phyloP scores from a whole-genome alignment of 108 stramenopile species.

The Ochromonas danica region DNA sequence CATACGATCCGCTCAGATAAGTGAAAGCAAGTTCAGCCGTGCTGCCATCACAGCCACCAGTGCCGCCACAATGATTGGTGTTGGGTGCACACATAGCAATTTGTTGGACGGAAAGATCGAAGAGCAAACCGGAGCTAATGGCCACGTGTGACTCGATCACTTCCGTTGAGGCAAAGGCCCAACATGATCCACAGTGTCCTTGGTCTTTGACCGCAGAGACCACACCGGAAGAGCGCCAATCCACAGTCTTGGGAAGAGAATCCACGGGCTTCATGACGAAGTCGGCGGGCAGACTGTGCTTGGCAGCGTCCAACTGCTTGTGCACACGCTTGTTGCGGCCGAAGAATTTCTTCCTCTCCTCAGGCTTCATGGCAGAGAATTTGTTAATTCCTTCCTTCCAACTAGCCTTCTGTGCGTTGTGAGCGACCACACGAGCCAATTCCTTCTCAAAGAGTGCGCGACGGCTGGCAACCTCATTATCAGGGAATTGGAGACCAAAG shows the following conservation, averaged over 20 bases:
- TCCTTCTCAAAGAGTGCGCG: conserved; percentile 33
- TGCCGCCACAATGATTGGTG: conserved; percentile 75
- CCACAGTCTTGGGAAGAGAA: conserved; percentile 63
- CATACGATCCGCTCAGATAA: conserved; percentile 50
- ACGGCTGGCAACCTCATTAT: not conserved
- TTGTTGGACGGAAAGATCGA: conserved; percentile 65
- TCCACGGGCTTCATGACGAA: not conserved
- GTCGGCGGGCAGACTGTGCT: not conserved
- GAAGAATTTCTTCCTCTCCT: conserved; percentile 12
- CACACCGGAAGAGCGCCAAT: conserved; percentile 70
- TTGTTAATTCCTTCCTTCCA: conserved; percentile 29
- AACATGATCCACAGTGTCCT: conserved; percentile 76
- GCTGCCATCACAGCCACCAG: conserved; percentile 65
- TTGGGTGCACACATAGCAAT: conserved; percentile 72
- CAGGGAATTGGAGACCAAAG: not conserved
- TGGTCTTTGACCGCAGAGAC: conserved; percentile 76
- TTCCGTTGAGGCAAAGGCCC: conserved; percentile 49
- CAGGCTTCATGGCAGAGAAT: conserved; percentile 24
- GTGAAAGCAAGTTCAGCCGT: conserved; percentile 71
- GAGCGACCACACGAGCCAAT: not conserved
- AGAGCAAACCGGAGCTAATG: conserved; percentile 62
- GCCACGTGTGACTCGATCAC: conserved; percentile 72
- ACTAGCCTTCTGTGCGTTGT: conserved; percentile 2
- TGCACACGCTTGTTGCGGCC: conserved; percentile 9
- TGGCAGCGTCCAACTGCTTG: not conserved